These are phyloP conservation scores for Hondaea fermentalgiana DNA, from an alignment of 108 stramenopile genomes.

Conservation along the genomic window DNA sequence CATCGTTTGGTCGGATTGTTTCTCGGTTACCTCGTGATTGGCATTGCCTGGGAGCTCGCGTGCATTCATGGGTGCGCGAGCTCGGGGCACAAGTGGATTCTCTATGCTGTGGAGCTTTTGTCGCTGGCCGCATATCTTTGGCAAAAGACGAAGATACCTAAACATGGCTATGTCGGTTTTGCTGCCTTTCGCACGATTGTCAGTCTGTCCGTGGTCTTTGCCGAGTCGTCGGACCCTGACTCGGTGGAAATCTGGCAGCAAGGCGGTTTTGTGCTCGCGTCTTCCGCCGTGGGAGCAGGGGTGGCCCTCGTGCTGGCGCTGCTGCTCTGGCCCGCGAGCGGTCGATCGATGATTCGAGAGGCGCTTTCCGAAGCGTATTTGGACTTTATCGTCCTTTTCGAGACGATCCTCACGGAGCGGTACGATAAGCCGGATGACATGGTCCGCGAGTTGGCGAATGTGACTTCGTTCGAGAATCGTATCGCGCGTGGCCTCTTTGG, in stretches of 20 bases:
- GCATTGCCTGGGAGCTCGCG: background rate
- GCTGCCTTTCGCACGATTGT: background rate
- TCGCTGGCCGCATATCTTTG: background rate
- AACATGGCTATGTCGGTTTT: background rate
- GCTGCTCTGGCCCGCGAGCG: background rate
- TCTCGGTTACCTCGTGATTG: background rate
- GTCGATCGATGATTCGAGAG: background rate
- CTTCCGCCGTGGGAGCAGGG: background rate
- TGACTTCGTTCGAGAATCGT: background rate
- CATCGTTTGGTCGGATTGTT: background rate
- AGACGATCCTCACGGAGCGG: background rate
- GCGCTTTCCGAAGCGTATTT: background rate
- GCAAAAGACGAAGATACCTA: background rate
- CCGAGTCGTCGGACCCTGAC: background rate
- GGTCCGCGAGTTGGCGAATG: background rate
- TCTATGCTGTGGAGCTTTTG: background rate
- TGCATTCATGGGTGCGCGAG: background rate
- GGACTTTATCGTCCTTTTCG: constrained; percentile 7
- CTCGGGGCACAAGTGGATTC: background rate
- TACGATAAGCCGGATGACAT: background rate
- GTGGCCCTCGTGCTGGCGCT: background rate
- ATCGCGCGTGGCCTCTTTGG: background rate
- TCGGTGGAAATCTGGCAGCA: background rate
- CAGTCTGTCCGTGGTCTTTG: background rate
- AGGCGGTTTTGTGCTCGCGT: background rate